phyloP scores from a whole-genome alignment of 2,329 filamentous ascomycete genomes.

The Exophiala viscosa region DNA sequence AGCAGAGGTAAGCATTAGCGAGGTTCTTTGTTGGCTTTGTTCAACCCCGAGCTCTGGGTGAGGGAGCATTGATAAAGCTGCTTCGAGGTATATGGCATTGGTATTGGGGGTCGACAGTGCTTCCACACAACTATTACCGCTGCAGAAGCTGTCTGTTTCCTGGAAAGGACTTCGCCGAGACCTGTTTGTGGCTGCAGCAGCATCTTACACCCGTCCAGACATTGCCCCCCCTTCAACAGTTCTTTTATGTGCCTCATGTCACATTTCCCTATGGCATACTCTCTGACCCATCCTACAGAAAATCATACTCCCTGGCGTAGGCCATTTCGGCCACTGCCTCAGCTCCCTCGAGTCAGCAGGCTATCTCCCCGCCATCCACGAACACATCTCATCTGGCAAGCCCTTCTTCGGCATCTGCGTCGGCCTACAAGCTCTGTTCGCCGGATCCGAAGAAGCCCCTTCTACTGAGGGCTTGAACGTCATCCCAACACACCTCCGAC shows the following conservation, averaged over 20 bases:
- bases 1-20: conserved; percentile 66
- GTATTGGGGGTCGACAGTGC: no score
- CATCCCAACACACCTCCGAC: conserved; percentile 66
- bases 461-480: conserved; percentile 69
- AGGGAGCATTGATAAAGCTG: not conserved
- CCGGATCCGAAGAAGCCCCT: conserved; percentile 75
- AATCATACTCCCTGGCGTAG: conserved; percentile 92
- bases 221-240: not conserved
- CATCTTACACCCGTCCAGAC: no score
- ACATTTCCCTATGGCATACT: conserved; percentile 8
- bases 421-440: conserved; percentile 84
- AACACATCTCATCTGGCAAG: conserved; percentile 85
- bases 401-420: conserved; percentile 98
- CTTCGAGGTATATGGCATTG: no score
- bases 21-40: not conserved
- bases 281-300: conserved; percentile 52
- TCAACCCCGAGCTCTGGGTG: not conserved
- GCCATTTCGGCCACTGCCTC: conserved; percentile 95
- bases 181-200: no score
- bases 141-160: not conserved
- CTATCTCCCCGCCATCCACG: conserved; percentile 75
- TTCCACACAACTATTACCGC: no score
- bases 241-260: not conserved
- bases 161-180: no score
- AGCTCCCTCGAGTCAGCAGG: conserved; percentile 76